Conservation (phyloP, 163 green algal species). For the Trebouxia gelatinosa region DNA sequence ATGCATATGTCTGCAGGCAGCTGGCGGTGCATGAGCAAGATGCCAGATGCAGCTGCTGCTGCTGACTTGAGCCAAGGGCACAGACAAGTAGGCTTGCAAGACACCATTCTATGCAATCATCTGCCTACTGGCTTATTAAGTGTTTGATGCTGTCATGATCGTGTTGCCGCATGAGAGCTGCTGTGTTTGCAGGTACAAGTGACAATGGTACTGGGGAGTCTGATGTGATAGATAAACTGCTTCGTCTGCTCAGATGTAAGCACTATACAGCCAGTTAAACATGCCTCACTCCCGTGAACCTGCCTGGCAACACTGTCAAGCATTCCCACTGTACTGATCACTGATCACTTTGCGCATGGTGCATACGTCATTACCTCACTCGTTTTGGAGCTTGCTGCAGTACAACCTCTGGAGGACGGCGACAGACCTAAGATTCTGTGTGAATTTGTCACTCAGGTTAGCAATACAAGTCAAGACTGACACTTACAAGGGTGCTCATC, state of each 20-base stretch:
- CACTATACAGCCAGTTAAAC: neutral
- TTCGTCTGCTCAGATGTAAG: slow-evolving; percentile 12
- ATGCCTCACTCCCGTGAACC: too few species aligned
- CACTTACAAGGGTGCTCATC: neutral
- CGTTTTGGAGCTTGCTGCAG: neutral
- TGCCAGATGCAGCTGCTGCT: neutral
- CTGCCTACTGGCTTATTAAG: neutral
- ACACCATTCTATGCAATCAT: neutral
- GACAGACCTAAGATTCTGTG: slow-evolving; percentile 25
- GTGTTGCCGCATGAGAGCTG: neutral
- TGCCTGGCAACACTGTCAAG: too few species aligned
- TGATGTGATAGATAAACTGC: neutral
- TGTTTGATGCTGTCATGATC: neutral
- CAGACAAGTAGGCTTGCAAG: neutral
- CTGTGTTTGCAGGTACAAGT: slow-evolving; percentile 1
- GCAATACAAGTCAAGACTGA: too few species aligned
- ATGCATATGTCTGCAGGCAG: too few species aligned
- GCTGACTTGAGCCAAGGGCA: neutral
- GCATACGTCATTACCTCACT: neutral
- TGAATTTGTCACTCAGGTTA: slow-evolving; percentile 28
- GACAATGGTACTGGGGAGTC: too few species aligned
- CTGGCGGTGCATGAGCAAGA: neutral
- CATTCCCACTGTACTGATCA: too few species aligned
- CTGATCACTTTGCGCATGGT: neutral
- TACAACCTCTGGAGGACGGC: slow-evolving; percentile 12